Percentiles rank a stretch among this genome's conserved stretches.
phyloP scores from a whole-genome alignment of 2,329 filamentous ascomycete species.

The Colletotrichum sp. region DNA sequence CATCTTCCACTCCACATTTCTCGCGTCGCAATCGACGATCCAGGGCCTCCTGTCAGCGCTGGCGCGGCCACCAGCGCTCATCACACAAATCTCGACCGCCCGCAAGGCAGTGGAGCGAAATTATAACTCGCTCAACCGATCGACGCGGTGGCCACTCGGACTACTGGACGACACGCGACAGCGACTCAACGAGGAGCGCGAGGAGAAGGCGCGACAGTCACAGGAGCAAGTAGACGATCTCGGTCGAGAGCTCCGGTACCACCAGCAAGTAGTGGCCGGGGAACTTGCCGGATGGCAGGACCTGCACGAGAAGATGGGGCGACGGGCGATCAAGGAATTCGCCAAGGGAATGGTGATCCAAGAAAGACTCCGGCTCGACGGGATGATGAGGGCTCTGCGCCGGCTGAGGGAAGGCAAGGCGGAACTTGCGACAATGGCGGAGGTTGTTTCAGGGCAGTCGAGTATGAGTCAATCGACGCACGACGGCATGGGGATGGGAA shows the following conservation, averaged over 20 bases:
- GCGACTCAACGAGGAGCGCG: slow-evolving; percentile 82
- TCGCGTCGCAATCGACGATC: slow-evolving; percentile 84
- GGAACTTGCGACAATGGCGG: slow-evolving; percentile 9
- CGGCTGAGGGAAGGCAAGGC: slow-evolving; percentile 48
- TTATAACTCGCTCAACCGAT: slow-evolving; percentile 74
- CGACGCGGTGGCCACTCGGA: slow-evolving; percentile 79
- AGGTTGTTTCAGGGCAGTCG: slow-evolving; percentile 14
- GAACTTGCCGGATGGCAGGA: slow-evolving; percentile 96
- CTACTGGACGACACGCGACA: slow-evolving; percentile 88
- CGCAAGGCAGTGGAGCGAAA: slow-evolving; percentile 79
- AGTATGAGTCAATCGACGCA: slow-evolving; percentile 18
- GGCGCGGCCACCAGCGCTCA: slow-evolving; percentile 78
- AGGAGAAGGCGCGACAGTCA: slow-evolving; percentile 76
- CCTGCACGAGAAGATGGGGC: slow-evolving; percentile 78
- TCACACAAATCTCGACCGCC: slow-evolving; percentile 75
- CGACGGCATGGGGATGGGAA: slow-evolving; percentile 1
- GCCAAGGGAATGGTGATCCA: slow-evolving; percentile 79
- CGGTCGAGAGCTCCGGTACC: slow-evolving; percentile 85
- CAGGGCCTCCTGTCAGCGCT: slow-evolving; percentile 82
- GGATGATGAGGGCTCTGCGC: slow-evolving; percentile 80
- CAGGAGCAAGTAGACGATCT: slow-evolving; percentile 74
- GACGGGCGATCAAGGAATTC: slow-evolving; percentile 76
- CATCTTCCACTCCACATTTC: slow-evolving; percentile 76
- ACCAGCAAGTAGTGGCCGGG: slow-evolving; percentile 88
- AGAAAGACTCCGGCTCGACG: slow-evolving; percentile 80